A percentile compares a stretch with the other conserved stretches of the same genome.
phyloP scores from a whole-genome alignment of 2,329 filamentous ascomycete species.

The Penicillium sp. region DNA sequence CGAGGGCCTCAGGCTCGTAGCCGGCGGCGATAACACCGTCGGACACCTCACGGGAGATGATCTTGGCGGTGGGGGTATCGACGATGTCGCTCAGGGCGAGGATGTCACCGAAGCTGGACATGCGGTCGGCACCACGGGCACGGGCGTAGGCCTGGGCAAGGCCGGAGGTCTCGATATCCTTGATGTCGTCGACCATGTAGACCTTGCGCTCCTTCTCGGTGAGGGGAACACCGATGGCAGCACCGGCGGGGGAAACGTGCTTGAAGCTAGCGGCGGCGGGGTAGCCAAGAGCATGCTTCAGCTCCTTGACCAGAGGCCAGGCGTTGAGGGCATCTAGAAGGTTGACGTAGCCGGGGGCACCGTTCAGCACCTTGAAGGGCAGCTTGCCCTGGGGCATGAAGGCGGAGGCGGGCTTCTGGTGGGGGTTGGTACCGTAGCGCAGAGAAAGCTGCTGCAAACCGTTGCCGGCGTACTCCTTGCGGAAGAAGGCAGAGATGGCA shows the following conservation, averaged over 20 bases:
- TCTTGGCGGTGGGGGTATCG: constrained; percentile 90
- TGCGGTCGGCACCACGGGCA: constrained; percentile 91
- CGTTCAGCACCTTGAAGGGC: constrained; percentile 92
- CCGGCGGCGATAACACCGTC: constrained; percentile 93
- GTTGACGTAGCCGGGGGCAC: constrained; percentile 95
- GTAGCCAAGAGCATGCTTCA: constrained; percentile 81
- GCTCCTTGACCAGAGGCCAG: constrained; percentile 95
- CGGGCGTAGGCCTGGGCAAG: constrained; percentile 95
- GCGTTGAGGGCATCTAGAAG: constrained; percentile 93
- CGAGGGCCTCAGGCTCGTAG: constrained; percentile 81
- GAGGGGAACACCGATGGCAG: constrained; percentile 87
- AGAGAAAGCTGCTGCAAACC: constrained; percentile 81
- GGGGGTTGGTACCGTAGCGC: constrained; percentile 94
- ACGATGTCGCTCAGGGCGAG: constrained; percentile 49
- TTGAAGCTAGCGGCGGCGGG: constrained; percentile 98
- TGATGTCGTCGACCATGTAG: constrained; percentile 97
- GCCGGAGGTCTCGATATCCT: constrained; percentile 78
- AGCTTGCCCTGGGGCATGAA: constrained; percentile 71
- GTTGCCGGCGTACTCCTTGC: constrained; percentile 88
- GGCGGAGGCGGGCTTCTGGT: constrained; percentile 94
- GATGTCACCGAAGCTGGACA: constrained; percentile 92
- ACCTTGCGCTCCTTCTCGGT: constrained; percentile 89
- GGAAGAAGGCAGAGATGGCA: constrained; percentile 95
- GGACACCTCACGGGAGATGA: constrained; percentile 96
- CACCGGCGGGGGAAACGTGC: constrained; percentile 95